Evolutionary conservation across 148 eudicot genomes (phyloP).

Genomic region (Cornus suecica): DNA sequence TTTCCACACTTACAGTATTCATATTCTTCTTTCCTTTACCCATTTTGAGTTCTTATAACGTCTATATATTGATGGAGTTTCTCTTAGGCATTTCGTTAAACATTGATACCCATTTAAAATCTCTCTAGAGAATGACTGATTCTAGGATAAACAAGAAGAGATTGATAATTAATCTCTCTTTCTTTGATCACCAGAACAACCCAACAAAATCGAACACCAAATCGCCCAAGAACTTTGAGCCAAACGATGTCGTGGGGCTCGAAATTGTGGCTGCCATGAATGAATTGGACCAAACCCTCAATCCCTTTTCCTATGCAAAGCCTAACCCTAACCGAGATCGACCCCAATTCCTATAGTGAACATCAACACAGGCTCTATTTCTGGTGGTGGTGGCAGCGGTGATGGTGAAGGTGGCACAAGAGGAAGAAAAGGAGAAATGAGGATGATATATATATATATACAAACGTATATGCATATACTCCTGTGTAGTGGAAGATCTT

Average conservation of each 20-base stretch:
- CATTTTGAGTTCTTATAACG: too few species aligned
- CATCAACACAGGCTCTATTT: neutral
- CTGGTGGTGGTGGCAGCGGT: too few species aligned
- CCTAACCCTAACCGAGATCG: slow-evolving; percentile 26
- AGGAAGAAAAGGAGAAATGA: too few species aligned
- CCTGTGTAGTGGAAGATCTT: too few species aligned
- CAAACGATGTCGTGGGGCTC: slow-evolving; percentile 33
- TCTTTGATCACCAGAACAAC: slow-evolving; percentile 8
- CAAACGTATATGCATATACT: too few species aligned
- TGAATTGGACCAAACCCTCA: slow-evolving; percentile 11
- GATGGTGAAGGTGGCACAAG: too few species aligned
- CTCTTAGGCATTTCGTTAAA: too few species aligned
- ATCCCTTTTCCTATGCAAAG: neutral
- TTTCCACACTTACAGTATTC: too few species aligned
- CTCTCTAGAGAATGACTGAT: slow-evolving; percentile 22
- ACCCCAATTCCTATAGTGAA: slow-evolving; percentile 30
- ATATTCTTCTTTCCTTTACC: too few species aligned
- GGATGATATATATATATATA: too few species aligned
- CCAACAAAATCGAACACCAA: neutral
- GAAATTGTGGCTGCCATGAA: slow-evolving; percentile 38
- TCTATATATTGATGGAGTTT: too few species aligned
- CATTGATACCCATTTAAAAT: neutral
- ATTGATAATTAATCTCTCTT: slow-evolving; percentile 24
- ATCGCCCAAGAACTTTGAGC: slow-evolving; percentile 27
- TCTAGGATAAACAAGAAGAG: slow-evolving; percentile 24